Conservation (phyloP, 495 filamentous ascomycete species). For the Usnea hakonensis region DNA sequence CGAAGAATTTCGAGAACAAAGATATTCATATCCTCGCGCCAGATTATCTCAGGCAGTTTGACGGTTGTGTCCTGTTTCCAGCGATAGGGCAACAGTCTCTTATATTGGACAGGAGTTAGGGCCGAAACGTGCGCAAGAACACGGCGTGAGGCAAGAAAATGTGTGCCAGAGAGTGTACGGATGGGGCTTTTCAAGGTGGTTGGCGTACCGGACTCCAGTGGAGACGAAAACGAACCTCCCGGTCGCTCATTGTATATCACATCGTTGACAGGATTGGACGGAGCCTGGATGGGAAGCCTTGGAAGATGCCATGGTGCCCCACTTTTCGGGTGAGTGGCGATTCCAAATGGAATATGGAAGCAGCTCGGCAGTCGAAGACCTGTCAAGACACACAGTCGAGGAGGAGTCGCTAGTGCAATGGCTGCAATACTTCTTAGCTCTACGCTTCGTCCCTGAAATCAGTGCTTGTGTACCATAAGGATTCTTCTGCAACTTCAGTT, state of each 20-base stretch:
- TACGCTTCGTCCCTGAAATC: conserved; percentile 12
- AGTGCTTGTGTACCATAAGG: conserved; percentile 46
- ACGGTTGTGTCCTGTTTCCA: conserved; percentile 33
- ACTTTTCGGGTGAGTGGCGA: conserved; percentile 50
- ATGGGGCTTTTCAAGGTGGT: background rate
- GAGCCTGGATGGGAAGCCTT: conserved; percentile 16
- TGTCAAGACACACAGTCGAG: conserved; percentile 56
- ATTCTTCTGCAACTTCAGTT: conserved; percentile 46
- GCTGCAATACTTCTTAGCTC: conserved; percentile 34
- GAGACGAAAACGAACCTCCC: background rate
- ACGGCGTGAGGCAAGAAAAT: conserved; percentile 12
- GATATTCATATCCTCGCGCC: conserved; percentile 62
- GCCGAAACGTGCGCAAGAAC: conserved; percentile 14
- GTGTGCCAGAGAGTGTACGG: conserved; percentile 17
- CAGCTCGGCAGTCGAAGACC: conserved; percentile 47
- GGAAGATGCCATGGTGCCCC: conserved; percentile 54
- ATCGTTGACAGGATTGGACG: background rate
- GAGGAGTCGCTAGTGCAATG: conserved; percentile 56
- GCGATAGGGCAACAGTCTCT: conserved; percentile 29
- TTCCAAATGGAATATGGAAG: conserved; percentile 56
- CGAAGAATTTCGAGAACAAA: conserved; percentile 50
- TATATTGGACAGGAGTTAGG: conserved; percentile 21
- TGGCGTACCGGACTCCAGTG: conserved; percentile 2
- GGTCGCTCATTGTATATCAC: background rate
- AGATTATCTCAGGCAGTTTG: conserved; percentile 37